Conservation (phyloP, 345 rosid species). For the Noccaea caerulescens region DNA sequence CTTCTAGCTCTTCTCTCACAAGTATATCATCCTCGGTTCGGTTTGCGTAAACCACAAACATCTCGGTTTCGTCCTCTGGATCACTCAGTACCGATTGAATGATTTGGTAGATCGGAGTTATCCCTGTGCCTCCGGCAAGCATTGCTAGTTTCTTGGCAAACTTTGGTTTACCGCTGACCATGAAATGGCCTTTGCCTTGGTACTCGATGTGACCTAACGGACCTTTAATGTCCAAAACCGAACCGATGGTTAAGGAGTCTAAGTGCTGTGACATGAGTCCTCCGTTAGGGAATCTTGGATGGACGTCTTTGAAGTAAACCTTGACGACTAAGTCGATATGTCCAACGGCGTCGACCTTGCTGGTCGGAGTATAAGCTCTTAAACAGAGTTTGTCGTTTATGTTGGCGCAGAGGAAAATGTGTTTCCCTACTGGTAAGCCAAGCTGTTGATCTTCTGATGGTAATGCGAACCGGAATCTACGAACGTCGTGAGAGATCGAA, state of each 20-base stretch:
- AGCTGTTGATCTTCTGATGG: slow-evolving; percentile 71
- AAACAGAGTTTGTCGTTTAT: slow-evolving; percentile 73
- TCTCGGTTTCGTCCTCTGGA: slow-evolving; percentile 80
- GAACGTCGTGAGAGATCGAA: slow-evolving; percentile 73
- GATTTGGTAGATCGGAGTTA: slow-evolving; percentile 87
- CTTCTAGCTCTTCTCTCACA: slow-evolving; percentile 78
- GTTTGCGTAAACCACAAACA: slow-evolving; percentile 84
- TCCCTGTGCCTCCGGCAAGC: slow-evolving; percentile 96
- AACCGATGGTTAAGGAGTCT: slow-evolving; percentile 68
- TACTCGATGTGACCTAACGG: slow-evolving; percentile 91
- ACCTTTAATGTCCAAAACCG: slow-evolving; percentile 75
- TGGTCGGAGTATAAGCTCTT: slow-evolving; percentile 89
- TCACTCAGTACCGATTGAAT: slow-evolving; percentile 73
- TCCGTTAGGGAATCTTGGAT: slow-evolving; percentile 82
- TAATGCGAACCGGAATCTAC: slow-evolving; percentile 67
- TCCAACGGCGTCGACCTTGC: slow-evolving; percentile 65
- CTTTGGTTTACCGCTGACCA: slow-evolving; percentile 77
- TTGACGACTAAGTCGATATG: slow-evolving; percentile 82
- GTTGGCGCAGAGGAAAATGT: slow-evolving; percentile 71
- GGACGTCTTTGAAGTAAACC: slow-evolving; percentile 72
- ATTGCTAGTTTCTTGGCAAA: slow-evolving; percentile 80
- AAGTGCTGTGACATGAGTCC: slow-evolving; percentile 85
- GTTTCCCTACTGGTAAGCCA: slow-evolving; percentile 88
- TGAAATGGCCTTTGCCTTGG: slow-evolving; percentile 67
- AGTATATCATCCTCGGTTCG: slow-evolving; percentile 85